phyloP scores from a whole-genome alignment of 1,284 basidiomycete species.

The Singerocomus inundabilis region DNA sequence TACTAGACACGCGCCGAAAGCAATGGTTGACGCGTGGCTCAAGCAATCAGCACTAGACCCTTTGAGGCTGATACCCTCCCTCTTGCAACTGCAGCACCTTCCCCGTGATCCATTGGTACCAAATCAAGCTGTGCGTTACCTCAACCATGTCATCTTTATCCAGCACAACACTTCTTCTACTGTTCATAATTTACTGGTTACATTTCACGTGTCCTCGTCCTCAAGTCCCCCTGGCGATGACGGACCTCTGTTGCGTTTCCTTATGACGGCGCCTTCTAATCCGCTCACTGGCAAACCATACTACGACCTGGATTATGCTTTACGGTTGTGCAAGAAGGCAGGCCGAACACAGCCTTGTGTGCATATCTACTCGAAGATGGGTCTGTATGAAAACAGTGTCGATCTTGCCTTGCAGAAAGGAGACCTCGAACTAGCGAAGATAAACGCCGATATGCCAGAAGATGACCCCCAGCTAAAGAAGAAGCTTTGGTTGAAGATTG shows the following conservation, averaged over 20 bases:
- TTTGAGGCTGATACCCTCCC: constrained; percentile 83
- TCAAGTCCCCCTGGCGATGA: constrained; percentile 57
- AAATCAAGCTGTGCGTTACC: constrained; percentile 87
- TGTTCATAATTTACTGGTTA: constrained; percentile 93
- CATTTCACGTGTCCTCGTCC: constrained; percentile 71
- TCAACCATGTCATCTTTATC: constrained; percentile 81
- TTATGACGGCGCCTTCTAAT: constrained; percentile 81
- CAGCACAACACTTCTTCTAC: constrained; percentile 79
- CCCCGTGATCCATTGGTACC: constrained; percentile 68
- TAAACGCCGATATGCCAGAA: constrained; percentile 91
- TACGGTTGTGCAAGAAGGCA: constrained; percentile 85
- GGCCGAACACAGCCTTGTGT: constrained; percentile 89
- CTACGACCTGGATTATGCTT: constrained; percentile 95
- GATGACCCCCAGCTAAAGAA: constrained; percentile 86
- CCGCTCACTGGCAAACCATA: constrained; percentile 85
- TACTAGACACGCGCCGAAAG: constrained; percentile 82
- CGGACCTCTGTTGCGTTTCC: constrained; percentile 79
- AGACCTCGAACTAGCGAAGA: constrained; percentile 89
- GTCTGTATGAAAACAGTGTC: constrained; percentile 93
- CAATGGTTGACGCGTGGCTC: constrained; percentile 91
- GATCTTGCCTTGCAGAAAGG: constrained; percentile 93
- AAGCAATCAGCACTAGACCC: constrained; percentile 80
- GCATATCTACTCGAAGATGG: constrained; percentile 98
- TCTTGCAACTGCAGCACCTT: constrained; percentile 77
- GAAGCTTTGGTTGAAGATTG: constrained; percentile 98